Base-by-base conservation (phyloP, 345 rosid genomes). In the Camelina laxa region DNA sequence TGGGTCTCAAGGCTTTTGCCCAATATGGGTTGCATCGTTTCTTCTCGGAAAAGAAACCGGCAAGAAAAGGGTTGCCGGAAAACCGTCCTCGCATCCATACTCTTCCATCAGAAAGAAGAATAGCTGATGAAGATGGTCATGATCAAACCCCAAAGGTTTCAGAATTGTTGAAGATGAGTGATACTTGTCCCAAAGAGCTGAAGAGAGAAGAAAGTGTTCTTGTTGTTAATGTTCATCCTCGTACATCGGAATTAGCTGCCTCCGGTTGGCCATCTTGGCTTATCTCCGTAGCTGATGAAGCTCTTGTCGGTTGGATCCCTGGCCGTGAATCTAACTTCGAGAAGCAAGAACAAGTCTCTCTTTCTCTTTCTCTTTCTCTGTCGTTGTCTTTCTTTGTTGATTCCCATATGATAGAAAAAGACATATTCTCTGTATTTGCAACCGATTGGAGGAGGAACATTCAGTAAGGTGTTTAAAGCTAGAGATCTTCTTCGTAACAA, bases 371-470 rank as follows among this genome's bases (percentile, higher is more conserved):
- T n/a, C n/a, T n/a, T n/a, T n/a, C 41, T 27, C 38, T 60, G 1
- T 31, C 27, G 39, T 4, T 15, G 1, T n/a, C 27, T 62, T 6
- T 10, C 71, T 19, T 74, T 64, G 6, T 31, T 53, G 35, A 44
- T 62, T 76, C 53, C 47, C 36, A 12, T 54, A 22, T 63, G 15
- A 69, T 44, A 13, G 44, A 42, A 7, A 35, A 1, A 16, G 3
- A 13, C 19, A 36, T 74, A 16, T 48, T 36, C 15, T 48, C 21
- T 75, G 58, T 61, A 15, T 60, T 39, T 68, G 56, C 17, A 84
- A 86, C 92, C 90, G 98, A 91, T 94, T 82, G 98, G 98, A 9
- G 89, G 89, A 83, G 98, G 96, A 85, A 93, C 96, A 45, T 91
- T 89, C 62, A 94, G 97, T 66, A 89, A 80, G 45, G 98, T 94